Base-by-base conservation (phyloP, 768 basidiomycete species). In the Agrocybe pediades region DNA sequence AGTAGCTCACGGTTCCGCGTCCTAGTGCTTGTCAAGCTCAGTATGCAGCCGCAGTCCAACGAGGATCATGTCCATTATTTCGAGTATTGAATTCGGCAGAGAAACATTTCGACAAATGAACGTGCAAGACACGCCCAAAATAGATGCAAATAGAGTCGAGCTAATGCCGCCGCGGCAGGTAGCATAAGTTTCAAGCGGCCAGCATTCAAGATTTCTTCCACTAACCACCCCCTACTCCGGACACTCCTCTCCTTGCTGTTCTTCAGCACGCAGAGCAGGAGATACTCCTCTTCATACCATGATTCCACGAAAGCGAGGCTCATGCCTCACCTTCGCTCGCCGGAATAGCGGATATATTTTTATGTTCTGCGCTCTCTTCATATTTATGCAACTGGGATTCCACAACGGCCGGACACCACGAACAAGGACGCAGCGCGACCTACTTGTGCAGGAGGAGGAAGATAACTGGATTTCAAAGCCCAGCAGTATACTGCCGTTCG, bases 301-400 rank as follows among this genome's bases (percentile, higher is more conserved):
- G 62, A 57, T 62, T 48, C 51, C 61, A 47, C 53, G 60, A 36
- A 61, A 61, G 23, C 53, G 56, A 54, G 44, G 48, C 21, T 54
- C 56, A 41, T 54, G 52, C 21, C 17, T 58, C 7, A 53, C 55
- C 56, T 61, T 62, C 26, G 41, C 67, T 15, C 57, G 61, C 9
- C 61, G 58, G 19, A 65, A 71, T 55, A 66, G 69, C 20, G 72
- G 71, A 48, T 76, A 74, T 66, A 58, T 77, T 44, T 78, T 82
- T 60, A 46, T 81, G 5, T 62, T 60, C 21, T 70, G 65, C 57
- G 68, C 78, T 17, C 69, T 81, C 51, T 19, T 82, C 20, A 57
- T 78, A 50, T 84, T 84, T 58, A 72, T 81, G 72, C 72, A 78
- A 17, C 71, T 77, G 0, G 83, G 83, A 15, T 71, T 81, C 53